Evolutionary conservation across 495 filamentous ascomycete species (phyloP).

Genomic region (Podospora pseudocomata): DNA sequence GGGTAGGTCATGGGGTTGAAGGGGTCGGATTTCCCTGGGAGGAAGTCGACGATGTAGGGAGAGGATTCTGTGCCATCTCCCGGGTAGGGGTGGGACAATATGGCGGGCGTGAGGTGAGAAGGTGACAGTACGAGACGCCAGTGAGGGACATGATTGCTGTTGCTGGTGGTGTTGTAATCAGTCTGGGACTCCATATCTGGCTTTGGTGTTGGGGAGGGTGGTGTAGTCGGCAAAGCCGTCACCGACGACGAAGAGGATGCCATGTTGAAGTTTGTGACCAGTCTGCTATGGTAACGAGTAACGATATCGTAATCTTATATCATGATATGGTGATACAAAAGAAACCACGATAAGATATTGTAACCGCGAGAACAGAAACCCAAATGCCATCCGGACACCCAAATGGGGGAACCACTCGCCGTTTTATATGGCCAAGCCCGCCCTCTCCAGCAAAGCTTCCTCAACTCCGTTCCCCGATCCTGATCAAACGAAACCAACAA

Average conservation of each 20-base stretch:
- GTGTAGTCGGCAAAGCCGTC: background rate
- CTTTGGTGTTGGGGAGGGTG: slow-evolving; percentile 14
- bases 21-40: slow-evolving; percentile 56
- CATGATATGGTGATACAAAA: background rate
- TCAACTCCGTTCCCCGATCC: background rate
- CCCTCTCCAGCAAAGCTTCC: background rate
- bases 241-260: slow-evolving; percentile 1
- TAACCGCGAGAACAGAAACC: background rate
- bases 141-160: slow-evolving; percentile 21
- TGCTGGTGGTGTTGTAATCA: background rate
- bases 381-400: background rate
- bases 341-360: background rate
- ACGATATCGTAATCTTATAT: background rate
- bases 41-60: slow-evolving; percentile 71
- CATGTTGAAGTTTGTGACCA: background rate
- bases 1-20: slow-evolving; percentile 69
- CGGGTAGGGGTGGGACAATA: slow-evolving; percentile 58
- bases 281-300: background rate
- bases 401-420: background rate
- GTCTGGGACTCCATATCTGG: slow-evolving; percentile 30
- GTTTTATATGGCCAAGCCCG: background rate
- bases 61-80: slow-evolving; percentile 71
- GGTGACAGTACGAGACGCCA: slow-evolving; percentile 34
- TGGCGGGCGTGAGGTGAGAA: slow-evolving; percentile 38
- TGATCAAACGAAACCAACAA: background rate